Evolutionary conservation across 164 flowering plant genomes (phyloP), one percentile per base, ranked within the genome.

Genomic region (Vitis rotundifolia): DNA sequence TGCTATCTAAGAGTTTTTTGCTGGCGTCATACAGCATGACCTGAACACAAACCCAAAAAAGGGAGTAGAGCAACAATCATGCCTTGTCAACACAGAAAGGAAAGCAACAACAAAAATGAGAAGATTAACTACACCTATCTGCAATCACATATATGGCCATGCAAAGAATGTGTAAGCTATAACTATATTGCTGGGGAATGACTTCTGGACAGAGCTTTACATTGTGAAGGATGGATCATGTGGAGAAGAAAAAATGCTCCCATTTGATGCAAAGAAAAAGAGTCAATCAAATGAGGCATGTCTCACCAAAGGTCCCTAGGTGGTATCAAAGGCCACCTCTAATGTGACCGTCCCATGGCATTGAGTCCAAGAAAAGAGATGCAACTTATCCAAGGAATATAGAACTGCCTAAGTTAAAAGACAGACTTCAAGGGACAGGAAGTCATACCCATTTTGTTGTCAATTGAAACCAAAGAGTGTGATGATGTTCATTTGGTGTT

Each of bases 11-110:
- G 58, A 84, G 74, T 49, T 75, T 80, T 72, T 78, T 88, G 66
- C 73, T 74, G 55, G 79, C 86, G 86, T 91, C 91, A 69, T 75
- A 89, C 16, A 93, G 87, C 82, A 78, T 65, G 47, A 84, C 80
- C 98, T 93, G 83, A 67, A 69, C 9, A 73, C 51, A 63, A 15
- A 67, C 59, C 67, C 50, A 60, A 66, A 66, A 28, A n/a, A 10
- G 14, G 26, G 61, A 49, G 19, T 28, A 53, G 53, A 31, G 15
- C 12, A 2, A 2, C 28, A 11, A 61, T 14, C 8, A 11, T 61
- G 7, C 16, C 44, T 61, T 14, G 22, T 31, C 18, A 16, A 51
- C n/a, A 44, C 44, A 28, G 31, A 16, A 58, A 59, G 19, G 28
- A 59, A 18, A 44, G 47, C 11, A 26, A 52, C 15, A 50, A 2